A percentile compares a stretch with the other conserved stretches of the same genome.
phyloP scores from a whole-genome alignment of 495 filamentous ascomycete species.

The Penicillium ochrochloron region DNA sequence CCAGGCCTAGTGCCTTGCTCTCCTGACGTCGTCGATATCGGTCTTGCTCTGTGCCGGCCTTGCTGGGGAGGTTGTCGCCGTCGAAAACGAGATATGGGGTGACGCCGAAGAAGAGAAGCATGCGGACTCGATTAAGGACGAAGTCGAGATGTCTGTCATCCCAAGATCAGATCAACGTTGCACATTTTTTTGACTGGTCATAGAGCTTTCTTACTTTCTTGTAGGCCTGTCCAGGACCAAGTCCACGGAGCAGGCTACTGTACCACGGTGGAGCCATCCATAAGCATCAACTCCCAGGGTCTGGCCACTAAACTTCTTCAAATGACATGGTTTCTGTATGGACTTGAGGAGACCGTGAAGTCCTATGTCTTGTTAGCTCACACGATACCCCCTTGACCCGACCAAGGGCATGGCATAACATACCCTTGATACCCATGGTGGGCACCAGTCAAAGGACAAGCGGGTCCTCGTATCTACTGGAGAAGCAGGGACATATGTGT shows the following conservation, averaged over 20 bases:
- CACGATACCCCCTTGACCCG: constrained; percentile 6
- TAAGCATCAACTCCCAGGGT: constrained; percentile 95
- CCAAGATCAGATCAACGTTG: constrained; percentile 8
- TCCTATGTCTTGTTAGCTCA: constrained; percentile 53
- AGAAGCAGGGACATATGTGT: constrained; percentile 27
- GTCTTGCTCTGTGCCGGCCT: constrained; percentile 84
- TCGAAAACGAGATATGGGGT: constrained; percentile 95
- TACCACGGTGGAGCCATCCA: constrained; percentile 96
- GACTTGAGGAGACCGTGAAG: constrained; percentile 92
- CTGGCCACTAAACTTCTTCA: constrained; percentile 86
- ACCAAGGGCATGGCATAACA: background rate
- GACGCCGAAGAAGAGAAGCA: constrained; percentile 92
- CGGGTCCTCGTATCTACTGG: constrained; percentile 38
- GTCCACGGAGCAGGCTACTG: constrained; percentile 88
- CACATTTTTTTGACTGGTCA: background rate
- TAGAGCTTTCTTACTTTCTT: constrained; percentile 64
- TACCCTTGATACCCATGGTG: constrained; percentile 77
- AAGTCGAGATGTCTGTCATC: constrained; percentile 82
- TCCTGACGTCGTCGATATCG: constrained; percentile 72
- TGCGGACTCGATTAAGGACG: constrained; percentile 84
- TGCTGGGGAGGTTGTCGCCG: constrained; percentile 93
- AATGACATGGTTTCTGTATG: constrained; percentile 84
- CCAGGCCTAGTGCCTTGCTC: constrained; percentile 72
- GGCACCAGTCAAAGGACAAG: constrained; percentile 37
- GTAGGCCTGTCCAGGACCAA: constrained; percentile 87